A percentile compares a stretch with the other conserved stretches of the same genome.
phyloP scores from a whole-genome alignment of 306 rosid genomes.

The Castanea crenata region DNA sequence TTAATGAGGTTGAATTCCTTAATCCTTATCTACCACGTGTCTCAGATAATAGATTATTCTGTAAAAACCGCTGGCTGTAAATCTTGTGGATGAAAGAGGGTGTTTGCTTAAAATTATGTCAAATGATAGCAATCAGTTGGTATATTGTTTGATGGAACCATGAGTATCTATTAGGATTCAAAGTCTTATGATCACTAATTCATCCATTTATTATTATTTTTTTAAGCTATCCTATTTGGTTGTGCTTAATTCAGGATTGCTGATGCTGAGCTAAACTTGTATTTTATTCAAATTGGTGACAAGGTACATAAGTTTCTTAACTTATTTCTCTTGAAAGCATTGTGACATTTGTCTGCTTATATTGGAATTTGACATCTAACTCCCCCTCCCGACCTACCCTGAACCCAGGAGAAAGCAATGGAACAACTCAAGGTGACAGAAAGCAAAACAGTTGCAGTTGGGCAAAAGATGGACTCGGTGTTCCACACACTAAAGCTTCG shows the following conservation, averaged over 20 bases:
- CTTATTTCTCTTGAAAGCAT: not conserved
- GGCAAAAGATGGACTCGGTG: slow-evolving; percentile 96
- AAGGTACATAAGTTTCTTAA: slow-evolving; percentile 49
- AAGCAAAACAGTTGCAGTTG: slow-evolving; percentile 92
- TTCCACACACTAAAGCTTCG: slow-evolving; percentile 87
- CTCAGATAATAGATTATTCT: not conserved
- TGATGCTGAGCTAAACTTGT: slow-evolving; percentile 92
- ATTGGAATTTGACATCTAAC: slow-evolving; percentile 8
- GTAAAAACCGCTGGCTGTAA: not conserved
- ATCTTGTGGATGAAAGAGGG: not conserved
- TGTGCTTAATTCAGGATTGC: slow-evolving; percentile 66
- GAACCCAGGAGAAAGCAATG: slow-evolving; percentile 74
- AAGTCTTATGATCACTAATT: slow-evolving; percentile 5
- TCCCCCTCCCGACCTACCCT: not conserved
- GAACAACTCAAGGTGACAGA: slow-evolving; percentile 92
- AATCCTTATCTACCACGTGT: too few relatives aligned
- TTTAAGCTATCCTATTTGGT: slow-evolving; percentile 15
- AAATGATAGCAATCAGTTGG: not conserved
- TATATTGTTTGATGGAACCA: not conserved
- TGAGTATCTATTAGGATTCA: not conserved
- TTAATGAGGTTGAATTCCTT: too few relatives aligned
- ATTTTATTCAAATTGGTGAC: slow-evolving; percentile 83
- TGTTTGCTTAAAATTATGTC: not conserved
- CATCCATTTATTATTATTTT: not conserved
- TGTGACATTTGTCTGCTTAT: not conserved